Evolutionary conservation across 306 rosid genomes (phyloP), one percentile per base, ranked within the genome.

Genomic region (Comarum palustre): DNA sequence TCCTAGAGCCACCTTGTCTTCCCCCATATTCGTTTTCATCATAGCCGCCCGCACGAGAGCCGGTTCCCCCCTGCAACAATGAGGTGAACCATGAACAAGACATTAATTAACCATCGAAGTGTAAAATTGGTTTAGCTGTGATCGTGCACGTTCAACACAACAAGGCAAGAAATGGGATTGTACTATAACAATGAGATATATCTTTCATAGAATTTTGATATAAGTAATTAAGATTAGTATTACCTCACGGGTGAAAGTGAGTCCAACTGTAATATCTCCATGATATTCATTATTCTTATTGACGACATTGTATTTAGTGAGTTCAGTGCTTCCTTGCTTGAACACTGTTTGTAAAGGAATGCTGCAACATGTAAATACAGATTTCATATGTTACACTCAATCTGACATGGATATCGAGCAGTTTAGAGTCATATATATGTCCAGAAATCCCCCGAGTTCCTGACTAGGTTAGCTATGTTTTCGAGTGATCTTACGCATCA

Each of bases 261-360:
- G 88, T 70, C 86, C 84, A 75, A 86, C 13, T 75, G 46, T 75
- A 63, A 90, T 83, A 77, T 82, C 88, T 29, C 96, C 96, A 12
- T 79, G 43, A 66, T 65, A 86, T 19, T 80, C 73, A 27, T 65
- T 77, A 64, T 85, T 78, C 80, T 85, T 27, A 58, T 52, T 84
- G 14, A 92, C 92, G 9, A 92, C 93, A 50, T 79, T 86, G 82
- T 89, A 89, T 5, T 68, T 32, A 0, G 85, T 77, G 4, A 87
- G 67, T 39, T 89, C 87, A 58, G 84, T 55, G 64, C 50, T 87
- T 68, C 93, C 86, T 83, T 82, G 88, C 0, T 2, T 1, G 64
- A 87, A 86, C 75, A 86, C 10, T 19, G 84, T 62, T 3, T 81
- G 86, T 1, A 92, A 82, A 16, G 90, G 66, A 75, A 92, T 79